Evolutionary conservation across 306 rosid genomes (phyloP), one percentile per base, ranked within the genome.

Genomic region (Vigna hirtella): DNA sequence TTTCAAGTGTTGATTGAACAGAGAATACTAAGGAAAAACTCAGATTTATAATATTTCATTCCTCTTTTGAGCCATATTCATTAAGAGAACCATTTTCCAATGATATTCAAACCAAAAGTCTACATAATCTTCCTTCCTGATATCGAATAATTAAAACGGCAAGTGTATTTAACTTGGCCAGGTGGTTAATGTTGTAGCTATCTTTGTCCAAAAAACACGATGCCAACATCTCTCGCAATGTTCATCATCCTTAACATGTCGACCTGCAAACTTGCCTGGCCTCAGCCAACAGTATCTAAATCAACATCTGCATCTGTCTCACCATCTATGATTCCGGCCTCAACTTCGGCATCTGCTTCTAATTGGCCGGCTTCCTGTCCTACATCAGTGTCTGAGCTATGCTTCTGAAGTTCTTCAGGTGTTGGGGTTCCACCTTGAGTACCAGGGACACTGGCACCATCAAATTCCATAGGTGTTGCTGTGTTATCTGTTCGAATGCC

Each of bases 341-440:
- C 98, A 10, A 80, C 97, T 83, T 92, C 98, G 4, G 89, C 88
- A 72, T 92, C 98, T 10, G 89, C 85, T 74, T 92, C 98, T 87
- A 90, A 81, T 74, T 92, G 98, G 15, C 97, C 93, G 9, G 93
- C 87, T 85, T 94, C 98, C 77, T 77, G 98, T 69, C 87, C 95
- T 16, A 43, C 85, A 62, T 95, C 98, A 10, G 93, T 86, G 67
- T 92, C 98, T 0, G 98, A 66, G 86, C 92, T 78, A 79, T 85
- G 90, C 81, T 95, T 95, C 83, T 91, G 96, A 58, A 83, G 87
- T 72, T 95, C 99, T 52, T 93, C 93, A 0, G 91, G 87, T 6
- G 84, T 83, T 32, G 86, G 77, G 70, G 91, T 83, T 66, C 87
- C 91, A 48, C 86, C 97, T 78, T 88, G 97, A 48, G 90, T 58